These are phyloP conservation scores for Trichoderma simmonsii DNA, from an alignment of 2,329 filamentous ascomycete species.

Conservation along the genomic window DNA sequence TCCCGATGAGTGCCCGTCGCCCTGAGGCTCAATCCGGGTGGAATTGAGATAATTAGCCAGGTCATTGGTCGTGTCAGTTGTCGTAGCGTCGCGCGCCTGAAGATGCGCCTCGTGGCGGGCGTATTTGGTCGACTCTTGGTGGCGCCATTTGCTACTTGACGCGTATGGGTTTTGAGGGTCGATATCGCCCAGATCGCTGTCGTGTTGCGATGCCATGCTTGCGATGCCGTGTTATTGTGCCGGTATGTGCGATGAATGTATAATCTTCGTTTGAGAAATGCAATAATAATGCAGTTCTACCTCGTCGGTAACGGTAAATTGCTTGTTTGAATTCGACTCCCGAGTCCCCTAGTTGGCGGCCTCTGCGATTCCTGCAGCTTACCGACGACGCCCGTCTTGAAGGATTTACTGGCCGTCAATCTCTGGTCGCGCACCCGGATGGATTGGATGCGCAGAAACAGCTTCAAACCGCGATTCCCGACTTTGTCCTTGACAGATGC, in stretches of 20 bases:
- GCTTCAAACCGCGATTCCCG: not conserved
- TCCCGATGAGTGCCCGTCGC: constrained; percentile 30
- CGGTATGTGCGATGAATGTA: not conserved
- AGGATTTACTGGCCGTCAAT: not conserved
- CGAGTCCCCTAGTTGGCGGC: not conserved
- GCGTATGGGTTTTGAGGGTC: constrained; percentile 51
- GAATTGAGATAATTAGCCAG: constrained; percentile 57
- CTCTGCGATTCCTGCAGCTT: not conserved
- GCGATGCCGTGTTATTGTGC: not conserved
- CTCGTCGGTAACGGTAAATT: not conserved
- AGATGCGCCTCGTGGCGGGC: constrained; percentile 44
- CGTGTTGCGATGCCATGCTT: constrained; percentile 25
- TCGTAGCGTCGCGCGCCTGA: constrained; percentile 26
- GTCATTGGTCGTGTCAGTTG: constrained; percentile 45
- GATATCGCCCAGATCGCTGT: constrained; percentile 28
- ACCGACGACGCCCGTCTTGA: not conserved
- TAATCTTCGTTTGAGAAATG: not conserved
- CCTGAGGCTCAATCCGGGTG: constrained; percentile 46
- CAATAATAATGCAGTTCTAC: not conserved
- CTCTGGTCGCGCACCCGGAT: not conserved
- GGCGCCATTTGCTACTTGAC: constrained; percentile 58
- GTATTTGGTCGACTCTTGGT: constrained; percentile 60
- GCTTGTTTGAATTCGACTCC: not conserved
- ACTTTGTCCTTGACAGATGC: not conserved
- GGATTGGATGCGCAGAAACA: not conserved